Base-by-base conservation (phyloP, 2,329 filamentous ascomycete species). In the Pseudofabraea citricarpa region DNA sequence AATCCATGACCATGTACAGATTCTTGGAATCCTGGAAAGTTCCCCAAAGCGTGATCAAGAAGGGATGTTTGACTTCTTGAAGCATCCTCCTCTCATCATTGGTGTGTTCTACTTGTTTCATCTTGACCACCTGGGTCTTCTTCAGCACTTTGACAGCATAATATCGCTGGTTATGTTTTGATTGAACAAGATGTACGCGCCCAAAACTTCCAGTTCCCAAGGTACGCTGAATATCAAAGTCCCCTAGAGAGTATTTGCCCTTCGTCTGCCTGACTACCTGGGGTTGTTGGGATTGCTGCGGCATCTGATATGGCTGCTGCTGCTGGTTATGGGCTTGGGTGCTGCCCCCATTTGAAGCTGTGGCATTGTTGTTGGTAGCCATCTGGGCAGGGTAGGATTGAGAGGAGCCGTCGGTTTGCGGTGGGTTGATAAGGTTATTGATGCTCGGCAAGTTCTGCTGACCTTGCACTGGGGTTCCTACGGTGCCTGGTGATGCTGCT, bases 1-100 rank as follows among this genome's bases (percentile, higher is more conserved):
- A 98, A 67, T 98, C 93, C 93, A 98, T 98, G 59, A 98, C 93
- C 93, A 98, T 98, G 77, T 98, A 98, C 26, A 98, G 73, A 64
- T 96, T 97, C 69, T 83, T 90, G 40, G 83, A 79, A 61, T 98
- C 93, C 64, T 97, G 91, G 66, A 97, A 98, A 8, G 93, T 98
- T 46, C 93, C 93, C 93, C 93, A 98, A 31, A 98, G 74, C 2
- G 93, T 98, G 63, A 98, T 93, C 51, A 98, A 74, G 70, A 98
- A 98, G 10, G 93, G 90, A 68, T 98, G 91, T 67, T 96, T 95
- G 64, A 97, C 93, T 64, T 95, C 87, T 64, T 89, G 87, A 59
- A 98, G 72, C 93, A 98, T 98, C 58, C 80, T 82, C 54, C 93
- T 79, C 72, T 98, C 93, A 67, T 98, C 93, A 62, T 98, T 98